phyloP scores from a whole-genome alignment of 148 eudicot genomes.

The Vaccinium corymbosum region DNA sequence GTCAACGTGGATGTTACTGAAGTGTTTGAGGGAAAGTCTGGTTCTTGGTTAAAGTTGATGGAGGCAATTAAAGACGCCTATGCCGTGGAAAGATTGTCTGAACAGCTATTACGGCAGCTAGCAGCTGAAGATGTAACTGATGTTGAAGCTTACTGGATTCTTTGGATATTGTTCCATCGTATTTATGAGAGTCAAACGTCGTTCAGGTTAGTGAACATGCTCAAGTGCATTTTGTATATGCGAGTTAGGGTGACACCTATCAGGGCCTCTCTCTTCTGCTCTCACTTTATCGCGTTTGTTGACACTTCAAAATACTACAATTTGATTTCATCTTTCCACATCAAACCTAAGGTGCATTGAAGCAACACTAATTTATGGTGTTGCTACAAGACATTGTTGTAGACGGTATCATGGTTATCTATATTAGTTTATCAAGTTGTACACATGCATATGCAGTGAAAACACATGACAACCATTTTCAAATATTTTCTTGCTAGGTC shows the following conservation, averaged over 20 bases:
- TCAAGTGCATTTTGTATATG: not conserved
- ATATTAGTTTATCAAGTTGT: conserved; percentile 10
- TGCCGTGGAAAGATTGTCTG: conserved; percentile 76
- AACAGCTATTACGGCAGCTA: conserved; percentile 63
- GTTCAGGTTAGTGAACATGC: conserved; percentile 46
- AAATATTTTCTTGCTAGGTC: conserved; percentile 40
- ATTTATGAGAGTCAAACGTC: conserved; percentile 41
- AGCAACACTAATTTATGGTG: not conserved
- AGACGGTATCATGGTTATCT: not conserved
- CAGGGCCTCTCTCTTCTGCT: not conserved
- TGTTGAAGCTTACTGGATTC: conserved; percentile 80
- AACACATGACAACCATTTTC: not conserved
- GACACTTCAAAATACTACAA: not conserved
- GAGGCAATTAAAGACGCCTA: conserved; percentile 71
- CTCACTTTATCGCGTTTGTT: not conserved
- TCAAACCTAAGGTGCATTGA: not conserved
- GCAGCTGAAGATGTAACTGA: conserved; percentile 48
- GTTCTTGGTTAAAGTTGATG: conserved; percentile 52
- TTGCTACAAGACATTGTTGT: not conserved
- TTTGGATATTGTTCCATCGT: conserved; percentile 67
- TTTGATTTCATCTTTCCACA: conserved; percentile 6
- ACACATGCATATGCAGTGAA: not conserved
- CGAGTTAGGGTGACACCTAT: not conserved
- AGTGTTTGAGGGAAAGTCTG: conserved; percentile 40
- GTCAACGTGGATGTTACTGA: conserved; percentile 28